A percentile compares a stretch with the other conserved stretches of the same genome.
Evolutionary conservation across 139 green algal species (phyloP).

Genomic region (Coelastrella sp.): DNA sequence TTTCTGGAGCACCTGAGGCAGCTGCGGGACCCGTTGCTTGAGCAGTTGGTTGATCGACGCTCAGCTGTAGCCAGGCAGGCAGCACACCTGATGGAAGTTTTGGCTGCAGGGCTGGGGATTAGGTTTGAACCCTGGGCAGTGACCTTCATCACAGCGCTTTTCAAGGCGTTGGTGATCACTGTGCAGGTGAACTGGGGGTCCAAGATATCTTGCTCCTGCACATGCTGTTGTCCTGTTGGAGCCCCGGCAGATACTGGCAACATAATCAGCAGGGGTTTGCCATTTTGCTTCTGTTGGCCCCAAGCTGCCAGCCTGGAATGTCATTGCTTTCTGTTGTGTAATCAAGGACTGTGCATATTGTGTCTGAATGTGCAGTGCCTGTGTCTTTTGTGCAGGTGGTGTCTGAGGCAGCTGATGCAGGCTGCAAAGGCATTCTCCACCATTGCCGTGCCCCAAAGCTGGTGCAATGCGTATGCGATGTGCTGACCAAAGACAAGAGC

Average conservation of each 20-base stretch:
- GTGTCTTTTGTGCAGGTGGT: constrained; percentile 67
- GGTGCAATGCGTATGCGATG: constrained; percentile 64
- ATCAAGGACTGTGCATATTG: too few relatives aligned
- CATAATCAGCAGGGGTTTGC: too few relatives aligned
- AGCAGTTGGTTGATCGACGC: constrained; percentile 49
- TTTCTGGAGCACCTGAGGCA: constrained; percentile 65
- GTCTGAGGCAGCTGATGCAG: constrained; percentile 75
- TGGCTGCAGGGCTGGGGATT: constrained; percentile 68
- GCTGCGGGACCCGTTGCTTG: constrained; percentile 44
- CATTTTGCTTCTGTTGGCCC: too few relatives aligned
- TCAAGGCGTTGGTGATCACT: constrained; percentile 85
- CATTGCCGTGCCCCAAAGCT: constrained; percentile 68
- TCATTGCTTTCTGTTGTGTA: too few relatives aligned
- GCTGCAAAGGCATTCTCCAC: constrained; percentile 60
- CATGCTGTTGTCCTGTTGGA: too few relatives aligned
- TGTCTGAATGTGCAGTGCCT: too few relatives aligned
- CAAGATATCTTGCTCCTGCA: neutral
- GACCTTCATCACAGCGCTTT: constrained; percentile 72
- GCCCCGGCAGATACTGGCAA: too few relatives aligned
- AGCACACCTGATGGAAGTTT: constrained; percentile 71
- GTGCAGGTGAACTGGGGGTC: constrained; percentile 67
- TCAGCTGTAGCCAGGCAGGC: constrained; percentile 75
- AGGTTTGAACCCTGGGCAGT: constrained; percentile 67
- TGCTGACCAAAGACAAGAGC: constrained; percentile 67
- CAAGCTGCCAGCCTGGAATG: too few relatives aligned